phyloP scores from a whole-genome alignment of 2,329 filamentous ascomycete species.

The Fusarium avenaceum region DNA sequence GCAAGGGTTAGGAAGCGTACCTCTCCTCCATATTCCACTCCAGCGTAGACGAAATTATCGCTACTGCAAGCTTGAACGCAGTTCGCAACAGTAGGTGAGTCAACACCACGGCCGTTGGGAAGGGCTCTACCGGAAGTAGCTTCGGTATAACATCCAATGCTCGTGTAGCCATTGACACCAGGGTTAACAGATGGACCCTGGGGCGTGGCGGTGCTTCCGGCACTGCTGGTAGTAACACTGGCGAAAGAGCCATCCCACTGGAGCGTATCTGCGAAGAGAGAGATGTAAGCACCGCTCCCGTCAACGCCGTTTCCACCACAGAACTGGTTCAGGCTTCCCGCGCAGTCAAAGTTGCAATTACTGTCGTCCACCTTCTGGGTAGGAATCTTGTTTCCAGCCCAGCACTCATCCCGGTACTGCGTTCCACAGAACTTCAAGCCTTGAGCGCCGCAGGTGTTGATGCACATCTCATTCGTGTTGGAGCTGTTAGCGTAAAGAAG shows the following conservation, averaged over 20 bases:
- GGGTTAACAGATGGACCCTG: slow-evolving; percentile 53
- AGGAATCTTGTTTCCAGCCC: slow-evolving; percentile 65
- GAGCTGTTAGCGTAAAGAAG: slow-evolving; percentile 57
- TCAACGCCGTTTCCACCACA: slow-evolving; percentile 65
- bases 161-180: slow-evolving; percentile 53
- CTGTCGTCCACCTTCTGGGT: slow-evolving; percentile 57
- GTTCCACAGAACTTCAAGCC: slow-evolving; percentile 62
- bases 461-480: slow-evolving; percentile 62
- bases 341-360: slow-evolving; percentile 67
- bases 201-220: slow-evolving; percentile 19
- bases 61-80: slow-evolving; percentile 54
- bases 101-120: slow-evolving; percentile 40
- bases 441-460: slow-evolving; percentile 56
- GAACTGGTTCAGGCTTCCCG: slow-evolving; percentile 62
- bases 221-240: not conserved
- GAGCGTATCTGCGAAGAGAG: slow-evolving; percentile 59
- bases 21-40: slow-evolving; percentile 58
- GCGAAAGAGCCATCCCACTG: slow-evolving; percentile 42
- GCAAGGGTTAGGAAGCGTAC: slow-evolving; percentile 18
- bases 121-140: slow-evolving; percentile 52
- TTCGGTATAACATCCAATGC: slow-evolving; percentile 58
- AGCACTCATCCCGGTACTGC: slow-evolving; percentile 66
- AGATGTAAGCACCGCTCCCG: slow-evolving; percentile 59
- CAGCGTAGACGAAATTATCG: slow-evolving; percentile 50
- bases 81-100: slow-evolving; percentile 51